These are phyloP conservation scores for Dalbergia cultrata DNA, from an alignment of 306 rosid genomes.

Conservation along the genomic window DNA sequence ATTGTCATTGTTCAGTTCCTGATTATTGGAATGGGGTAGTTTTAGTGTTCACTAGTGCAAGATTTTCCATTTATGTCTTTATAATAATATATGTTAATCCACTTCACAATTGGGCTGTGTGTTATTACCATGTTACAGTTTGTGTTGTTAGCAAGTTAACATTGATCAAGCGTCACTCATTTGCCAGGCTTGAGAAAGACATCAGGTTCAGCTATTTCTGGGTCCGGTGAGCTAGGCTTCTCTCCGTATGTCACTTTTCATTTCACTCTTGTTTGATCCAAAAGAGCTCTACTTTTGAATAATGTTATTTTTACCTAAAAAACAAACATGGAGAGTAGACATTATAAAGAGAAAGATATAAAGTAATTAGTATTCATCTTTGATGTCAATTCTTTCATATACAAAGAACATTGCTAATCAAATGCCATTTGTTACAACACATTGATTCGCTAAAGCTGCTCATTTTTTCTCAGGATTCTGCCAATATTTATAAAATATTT, in stretches of 20 bases:
- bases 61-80: not conserved
- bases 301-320: too few species aligned
- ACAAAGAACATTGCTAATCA: too few species aligned
- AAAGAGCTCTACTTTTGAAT: too few species aligned
- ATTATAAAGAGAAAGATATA: too few species aligned
- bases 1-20: not conserved
- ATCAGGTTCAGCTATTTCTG: constrained; percentile 91
- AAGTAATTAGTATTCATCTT: too few species aligned
- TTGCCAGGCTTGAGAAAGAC: constrained; percentile 93
- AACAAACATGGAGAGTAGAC: too few species aligned
- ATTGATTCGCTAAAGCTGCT: too few species aligned
- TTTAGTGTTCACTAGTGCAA: not conserved
- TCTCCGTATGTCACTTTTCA: constrained; percentile 63
- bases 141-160: not conserved
- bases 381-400: too few species aligned
- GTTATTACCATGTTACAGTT: not conserved
- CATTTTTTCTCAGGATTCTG: too few species aligned
- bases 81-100: not conserved
- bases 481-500: too few species aligned
- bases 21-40: not conserved
- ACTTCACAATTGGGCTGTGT: not conserved
- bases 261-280: not conserved
- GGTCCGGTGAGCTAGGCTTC: constrained; percentile 84
- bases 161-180: constrained; percentile 22
- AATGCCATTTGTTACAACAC: too few species aligned